Evolutionary conservation across 2,329 filamentous ascomycete species (phyloP), one percentile per base, ranked within the genome.

Genomic region (Calonectria montana): DNA sequence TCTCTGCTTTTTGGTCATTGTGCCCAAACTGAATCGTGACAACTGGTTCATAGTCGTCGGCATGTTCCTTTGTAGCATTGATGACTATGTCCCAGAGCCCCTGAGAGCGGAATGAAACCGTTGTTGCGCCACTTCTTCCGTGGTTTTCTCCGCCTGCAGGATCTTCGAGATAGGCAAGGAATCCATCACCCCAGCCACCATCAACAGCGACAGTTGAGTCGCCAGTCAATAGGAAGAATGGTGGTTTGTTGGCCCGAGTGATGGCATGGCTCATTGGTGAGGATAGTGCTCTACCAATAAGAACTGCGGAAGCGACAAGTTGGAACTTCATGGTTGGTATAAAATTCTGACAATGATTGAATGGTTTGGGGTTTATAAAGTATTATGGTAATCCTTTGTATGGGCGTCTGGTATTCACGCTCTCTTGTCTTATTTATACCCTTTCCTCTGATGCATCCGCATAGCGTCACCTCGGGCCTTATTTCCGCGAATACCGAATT

Each of bases 161-260:
- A 2, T 77, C 71, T 8, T 82, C 81, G 0, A 93, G 83, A 0
- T 86, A 87, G 0, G 84, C 83, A 9, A 92, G 82, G 74, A 91
- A 89, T 0, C 88, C 90, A 72, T 91, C 83, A n/a, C 90, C 90
- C 90, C 90, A 91, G 27, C 89, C 87, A 23, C 87, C 87, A 31
- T 83, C 78, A 2, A 80, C 68, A 0, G 86, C 87, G 4, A 87
- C 88, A 1, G 87, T 89, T 3, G 86, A 87, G 75, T 89, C 87
- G 6, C 87, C 87, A 0, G 86, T 86, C 1, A 89, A 80, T 65
- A 89, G 79, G 73, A 89, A 88, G 45, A 84, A 85, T 0, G 86
- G 84, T 0, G 85, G 77, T 62, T 75, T 76, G 2, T 57, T 9
- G 2, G 18, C 50, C 9, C 37, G 39, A 50, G 39, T 2, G 18